Conservation (phyloP, 768 basidiomycete species). For the Leccinum ochraceum region DNA sequence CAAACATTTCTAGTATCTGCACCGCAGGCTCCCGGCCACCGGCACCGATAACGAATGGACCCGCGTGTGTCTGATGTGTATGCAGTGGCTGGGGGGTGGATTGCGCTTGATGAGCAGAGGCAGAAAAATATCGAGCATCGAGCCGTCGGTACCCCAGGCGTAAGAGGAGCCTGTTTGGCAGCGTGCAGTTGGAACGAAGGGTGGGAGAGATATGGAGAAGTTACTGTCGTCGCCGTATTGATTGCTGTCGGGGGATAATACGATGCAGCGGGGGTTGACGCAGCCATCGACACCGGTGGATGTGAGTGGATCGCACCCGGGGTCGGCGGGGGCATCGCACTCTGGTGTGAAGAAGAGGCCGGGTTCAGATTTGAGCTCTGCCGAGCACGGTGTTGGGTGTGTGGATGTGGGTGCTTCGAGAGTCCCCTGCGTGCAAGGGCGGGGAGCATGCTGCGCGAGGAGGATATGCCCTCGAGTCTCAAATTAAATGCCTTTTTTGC, state of each 20-base stretch:
- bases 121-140: constrained; percentile 15
- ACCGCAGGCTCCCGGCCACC: constrained; percentile 42
- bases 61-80: constrained; percentile 15
- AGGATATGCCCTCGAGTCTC: constrained; percentile 45
- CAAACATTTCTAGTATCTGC: constrained; percentile 65
- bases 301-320: constrained; percentile 19
- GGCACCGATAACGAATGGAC: constrained; percentile 31
- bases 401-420: constrained; percentile 27
- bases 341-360: constrained; percentile 27
- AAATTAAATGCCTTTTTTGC: constrained; percentile 63
- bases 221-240: constrained; percentile 33
- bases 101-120: constrained; percentile 14
- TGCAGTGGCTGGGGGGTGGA: constrained; percentile 14
- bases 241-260: constrained; percentile 33
- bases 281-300: constrained; percentile 14
- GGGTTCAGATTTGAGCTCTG: constrained; percentile 34
- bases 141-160: constrained; percentile 11
- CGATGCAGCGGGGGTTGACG: constrained; percentile 21
- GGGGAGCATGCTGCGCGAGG: constrained; percentile 24
- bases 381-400: constrained; percentile 30
- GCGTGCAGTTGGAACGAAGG: constrained; percentile 31
- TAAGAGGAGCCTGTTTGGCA: constrained; percentile 13
- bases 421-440: constrained; percentile 25
- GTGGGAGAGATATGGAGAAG: constrained; percentile 34
- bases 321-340: constrained; percentile 9